Evolutionary conservation across 441 rosid genomes (phyloP).

Genomic region (Omphalea diandra): DNA sequence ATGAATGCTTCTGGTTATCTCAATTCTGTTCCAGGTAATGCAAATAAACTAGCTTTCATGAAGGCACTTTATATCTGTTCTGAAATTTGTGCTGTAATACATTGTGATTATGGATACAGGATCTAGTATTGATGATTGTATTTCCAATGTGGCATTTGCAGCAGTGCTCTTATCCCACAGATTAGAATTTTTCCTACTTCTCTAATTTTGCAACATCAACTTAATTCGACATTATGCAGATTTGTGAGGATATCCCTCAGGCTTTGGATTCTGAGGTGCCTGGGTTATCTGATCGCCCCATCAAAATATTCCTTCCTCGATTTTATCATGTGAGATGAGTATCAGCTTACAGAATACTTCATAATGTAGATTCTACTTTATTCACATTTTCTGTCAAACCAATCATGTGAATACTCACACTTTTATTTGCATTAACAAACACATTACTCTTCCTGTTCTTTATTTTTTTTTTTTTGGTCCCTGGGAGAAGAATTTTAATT

Average conservation of each 20-base stretch:
- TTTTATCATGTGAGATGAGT: slow-evolving; percentile 63
- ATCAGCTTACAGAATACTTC: slow-evolving; percentile 7
- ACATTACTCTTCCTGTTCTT: not conserved
- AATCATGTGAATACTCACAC: not conserved
- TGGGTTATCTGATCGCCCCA: slow-evolving; percentile 86
- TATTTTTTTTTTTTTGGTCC: not conserved
- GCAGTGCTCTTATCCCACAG: not conserved
- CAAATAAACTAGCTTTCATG: not conserved
- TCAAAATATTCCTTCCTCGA: slow-evolving; percentile 80
- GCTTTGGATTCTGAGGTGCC: slow-evolving; percentile 85
- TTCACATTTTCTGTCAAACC: not conserved
- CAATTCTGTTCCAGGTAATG: not conserved
- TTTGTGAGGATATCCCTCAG: slow-evolving; percentile 98
- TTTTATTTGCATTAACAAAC: not conserved
- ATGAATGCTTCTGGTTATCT: slow-evolving; percentile 3
- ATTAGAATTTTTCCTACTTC: not conserved
- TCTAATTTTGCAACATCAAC: not conserved
- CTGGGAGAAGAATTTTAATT: slow-evolving; percentile 9
- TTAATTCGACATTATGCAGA: slow-evolving; percentile 39
- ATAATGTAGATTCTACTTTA: not conserved
- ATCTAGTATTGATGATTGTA: not conserved
- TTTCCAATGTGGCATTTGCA: not conserved
- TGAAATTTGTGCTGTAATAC: not conserved
- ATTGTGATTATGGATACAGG: not conserved
- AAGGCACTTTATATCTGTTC: not conserved